These are phyloP conservation scores for Colletotrichum theobromicola DNA, from an alignment of 2,329 filamentous ascomycete species.

Conservation along the genomic window DNA sequence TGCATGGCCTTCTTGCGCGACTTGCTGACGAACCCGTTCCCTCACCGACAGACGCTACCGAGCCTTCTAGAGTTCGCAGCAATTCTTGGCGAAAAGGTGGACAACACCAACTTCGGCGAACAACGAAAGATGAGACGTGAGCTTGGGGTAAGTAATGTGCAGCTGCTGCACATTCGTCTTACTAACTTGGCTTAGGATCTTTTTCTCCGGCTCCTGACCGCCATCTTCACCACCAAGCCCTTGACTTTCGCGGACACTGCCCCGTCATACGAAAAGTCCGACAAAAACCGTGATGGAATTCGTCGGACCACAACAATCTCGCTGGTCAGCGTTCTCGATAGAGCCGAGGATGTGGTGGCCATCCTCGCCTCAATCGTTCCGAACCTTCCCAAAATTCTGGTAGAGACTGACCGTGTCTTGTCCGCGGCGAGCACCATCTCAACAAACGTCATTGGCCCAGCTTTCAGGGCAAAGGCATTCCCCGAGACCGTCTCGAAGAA, in stretches of 20 bases:
- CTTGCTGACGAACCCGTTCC: constrained; percentile 90
- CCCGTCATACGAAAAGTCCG: constrained; percentile 41
- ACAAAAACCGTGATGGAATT: constrained; percentile 43
- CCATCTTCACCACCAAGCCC: constrained; percentile 91
- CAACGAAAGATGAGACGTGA: constrained; percentile 91
- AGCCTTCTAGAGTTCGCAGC: constrained; percentile 87
- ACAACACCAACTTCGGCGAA: constrained; percentile 97
- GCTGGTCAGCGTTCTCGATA: constrained; percentile 42
- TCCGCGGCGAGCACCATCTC: constrained; percentile 82
- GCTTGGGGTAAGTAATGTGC: constrained; percentile 69
- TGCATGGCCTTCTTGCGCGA: constrained; percentile 91
- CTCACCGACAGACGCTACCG: constrained; percentile 88
- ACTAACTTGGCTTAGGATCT: constrained; percentile 69
- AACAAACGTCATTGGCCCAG: constrained; percentile 80
- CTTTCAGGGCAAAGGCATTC: constrained; percentile 83
- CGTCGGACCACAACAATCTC: constrained; percentile 37
- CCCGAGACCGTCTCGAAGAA: constrained; percentile 81
- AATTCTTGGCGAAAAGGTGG: constrained; percentile 91
- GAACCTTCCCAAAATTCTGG: constrained; percentile 80
- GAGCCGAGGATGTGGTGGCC: constrained; percentile 77
- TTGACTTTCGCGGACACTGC: constrained; percentile 68
- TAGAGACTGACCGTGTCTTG: constrained; percentile 83
- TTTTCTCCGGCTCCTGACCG: constrained; percentile 84
- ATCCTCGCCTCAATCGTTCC: constrained; percentile 83
- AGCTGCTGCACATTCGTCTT: not conserved